Evolutionary conservation across 148 eudicot genomes (phyloP).

Genomic region (Linanthus parryae): DNA sequence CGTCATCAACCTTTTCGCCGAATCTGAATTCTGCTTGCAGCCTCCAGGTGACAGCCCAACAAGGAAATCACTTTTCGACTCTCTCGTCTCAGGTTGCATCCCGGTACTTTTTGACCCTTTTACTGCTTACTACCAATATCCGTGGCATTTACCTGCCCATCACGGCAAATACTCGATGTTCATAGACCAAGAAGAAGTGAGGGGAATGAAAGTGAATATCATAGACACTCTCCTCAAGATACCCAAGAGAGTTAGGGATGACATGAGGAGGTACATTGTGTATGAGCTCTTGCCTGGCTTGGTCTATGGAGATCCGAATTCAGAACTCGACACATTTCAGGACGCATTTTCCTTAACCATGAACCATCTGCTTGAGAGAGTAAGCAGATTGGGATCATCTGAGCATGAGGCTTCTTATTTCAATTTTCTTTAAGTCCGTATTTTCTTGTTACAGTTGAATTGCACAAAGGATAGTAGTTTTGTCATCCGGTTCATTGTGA

Average conservation of each 20-base stretch:
- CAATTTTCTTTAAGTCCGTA: no score
- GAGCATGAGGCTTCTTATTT: no score
- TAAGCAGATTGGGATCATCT: constrained; percentile 29
- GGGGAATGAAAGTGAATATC: constrained; percentile 37
- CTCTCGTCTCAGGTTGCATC: constrained; percentile 73
- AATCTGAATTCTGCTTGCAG: constrained; percentile 79
- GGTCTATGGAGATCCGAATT: constrained; percentile 57
- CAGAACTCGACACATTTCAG: constrained; percentile 47
- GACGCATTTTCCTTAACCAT: constrained; percentile 70
- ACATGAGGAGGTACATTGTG: constrained; percentile 67
- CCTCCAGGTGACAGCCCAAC: constrained; percentile 82
- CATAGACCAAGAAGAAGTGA: constrained; percentile 51
- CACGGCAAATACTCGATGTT: constrained; percentile 49
- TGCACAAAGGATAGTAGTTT: no score
- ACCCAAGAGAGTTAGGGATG: constrained; percentile 36
- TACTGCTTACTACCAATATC: constrained; percentile 74
- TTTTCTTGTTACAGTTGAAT: no score
- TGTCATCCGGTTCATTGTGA: no score
- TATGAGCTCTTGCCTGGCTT: constrained; percentile 63
- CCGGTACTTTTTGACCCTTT: constrained; percentile 70
- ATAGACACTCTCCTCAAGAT: constrained; percentile 44
- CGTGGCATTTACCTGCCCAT: constrained; percentile 82
- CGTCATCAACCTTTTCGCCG: constrained; percentile 39
- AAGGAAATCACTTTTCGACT: constrained; percentile 72
- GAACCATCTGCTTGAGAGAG: constrained; percentile 48